phyloP scores from a whole-genome alignment of 257 asterid genomes.

The Forsythia viridissima region DNA sequence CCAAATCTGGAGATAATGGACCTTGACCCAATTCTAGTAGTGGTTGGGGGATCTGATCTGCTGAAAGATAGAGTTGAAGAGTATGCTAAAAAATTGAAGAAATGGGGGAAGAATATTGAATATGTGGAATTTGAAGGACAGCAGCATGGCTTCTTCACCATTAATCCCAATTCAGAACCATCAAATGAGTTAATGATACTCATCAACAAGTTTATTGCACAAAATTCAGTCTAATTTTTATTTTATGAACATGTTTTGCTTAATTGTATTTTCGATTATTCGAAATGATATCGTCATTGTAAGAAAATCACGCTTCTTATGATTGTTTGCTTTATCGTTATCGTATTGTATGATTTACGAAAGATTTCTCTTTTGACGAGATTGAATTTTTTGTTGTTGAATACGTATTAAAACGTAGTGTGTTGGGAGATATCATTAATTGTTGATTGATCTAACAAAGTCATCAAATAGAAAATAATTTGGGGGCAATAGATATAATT shows the following conservation, averaged over 20 bases:
- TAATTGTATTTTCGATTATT: neutral
- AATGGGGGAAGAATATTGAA: conserved; percentile 57
- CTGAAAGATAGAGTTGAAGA: conserved; percentile 62
- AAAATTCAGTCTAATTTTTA: conserved; percentile 31
- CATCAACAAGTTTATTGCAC: conserved; percentile 44
- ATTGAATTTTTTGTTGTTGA: too few relatives aligned
- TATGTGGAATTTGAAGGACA: conserved; percentile 77
- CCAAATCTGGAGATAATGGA: conserved; percentile 40
- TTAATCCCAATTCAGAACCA: conserved; percentile 50
- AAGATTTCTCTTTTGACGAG: too few relatives aligned
- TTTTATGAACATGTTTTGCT: neutral
- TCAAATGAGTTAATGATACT: conserved; percentile 43
- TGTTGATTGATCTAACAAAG: too few relatives aligned
- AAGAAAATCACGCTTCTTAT: neutral
- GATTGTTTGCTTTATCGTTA: neutral
- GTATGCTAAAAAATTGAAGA: conserved; percentile 45
- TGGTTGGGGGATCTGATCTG: conserved; percentile 61
- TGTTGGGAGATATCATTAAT: too few relatives aligned
- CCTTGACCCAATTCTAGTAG: conserved; percentile 59
- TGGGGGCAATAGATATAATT: too few relatives aligned
- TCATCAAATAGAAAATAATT: too few relatives aligned
- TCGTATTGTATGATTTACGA: too few relatives aligned
- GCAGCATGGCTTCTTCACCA: conserved; percentile 75
- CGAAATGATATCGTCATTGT: neutral
- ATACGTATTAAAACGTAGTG: too few relatives aligned